Evolutionary conservation across 2,329 filamentous ascomycete genomes (phyloP), one percentile per base, ranked within the genome.

Genomic region (Aspergillus thermomutatus): DNA sequence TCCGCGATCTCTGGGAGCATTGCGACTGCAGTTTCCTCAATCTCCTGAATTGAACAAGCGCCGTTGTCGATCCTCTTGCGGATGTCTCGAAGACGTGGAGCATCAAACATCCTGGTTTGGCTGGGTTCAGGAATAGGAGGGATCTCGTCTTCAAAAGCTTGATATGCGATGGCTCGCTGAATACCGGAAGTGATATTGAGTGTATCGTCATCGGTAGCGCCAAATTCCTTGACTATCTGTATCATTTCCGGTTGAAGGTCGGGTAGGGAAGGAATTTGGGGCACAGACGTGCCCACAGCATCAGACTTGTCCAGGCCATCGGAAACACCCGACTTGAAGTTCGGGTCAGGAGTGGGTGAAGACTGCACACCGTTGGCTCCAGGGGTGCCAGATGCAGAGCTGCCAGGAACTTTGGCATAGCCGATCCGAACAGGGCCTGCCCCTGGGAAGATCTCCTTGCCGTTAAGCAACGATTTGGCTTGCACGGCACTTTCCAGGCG

Each of bases 1-100:
- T 99, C 94, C 3, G 92, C 91, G 71, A 99, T 94, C 73, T 99
- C 94, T 9, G 93, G 91, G 17, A 99, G 84, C 94, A 99, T 99
- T 60, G 91, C 90, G 59, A 90, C 82, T 43, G 94, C 94, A 61
- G 94, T 95, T 62, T 87, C 88, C 75, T 99, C 94, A 64, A 97
- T 95, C 74, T 99, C 94, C 19, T 87, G 81, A 59, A 89, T 84
- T 1, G 90, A 89, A 72, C 93, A 87, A 57, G 89, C 90, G 70
- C 93, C 91, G 74, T 97, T 97, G 75, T 99, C 94, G 67, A 99
- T 97, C 41, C 92, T 87, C 81, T 99, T 99, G 67, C 94, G 87
- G 63, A 99, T 97, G 72, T 99, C 94, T 58, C 94, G 87, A 49
- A 99, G 84, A 74, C 93, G 92, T 1, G 94, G 94, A 11, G 94